Conservation (phyloP, 257 asterid genomes). For the Perilla frutescens region DNA sequence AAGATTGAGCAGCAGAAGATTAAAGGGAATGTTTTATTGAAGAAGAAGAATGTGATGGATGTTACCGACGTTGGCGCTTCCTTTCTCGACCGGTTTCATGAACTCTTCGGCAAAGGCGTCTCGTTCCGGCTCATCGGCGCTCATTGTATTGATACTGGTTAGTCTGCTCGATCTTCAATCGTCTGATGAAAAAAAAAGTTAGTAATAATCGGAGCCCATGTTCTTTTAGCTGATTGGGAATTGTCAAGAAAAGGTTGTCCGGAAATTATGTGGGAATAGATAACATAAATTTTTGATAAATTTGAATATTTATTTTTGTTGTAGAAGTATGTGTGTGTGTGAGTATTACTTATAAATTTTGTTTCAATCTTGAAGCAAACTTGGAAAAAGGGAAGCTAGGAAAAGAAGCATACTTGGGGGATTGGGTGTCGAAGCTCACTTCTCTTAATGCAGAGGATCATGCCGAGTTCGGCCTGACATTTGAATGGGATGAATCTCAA, state of each 20-base stretch:
- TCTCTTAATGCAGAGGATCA: conserved; percentile 64
- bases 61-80: conserved; percentile 55
- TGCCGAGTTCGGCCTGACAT: conserved; percentile 48
- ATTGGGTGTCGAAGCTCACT: conserved; percentile 65
- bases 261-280: too few relatives aligned
- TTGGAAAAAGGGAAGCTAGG: conserved; percentile 72
- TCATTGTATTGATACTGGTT: conserved; percentile 50
- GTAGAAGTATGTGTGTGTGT: too few relatives aligned
- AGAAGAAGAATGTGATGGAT: conserved; percentile 71
- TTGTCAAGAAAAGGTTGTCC: too few relatives aligned
- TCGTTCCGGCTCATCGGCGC: conserved; percentile 74
- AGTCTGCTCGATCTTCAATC: conserved; percentile 3
- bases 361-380: conserved; percentile 38
- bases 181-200: neutral
- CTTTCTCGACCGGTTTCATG: conserved; percentile 59
- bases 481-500: conserved; percentile 73
- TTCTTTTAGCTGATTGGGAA: too few relatives aligned
- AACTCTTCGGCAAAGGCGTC: conserved; percentile 64
- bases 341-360: too few relatives aligned
- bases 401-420: conserved; percentile 61
- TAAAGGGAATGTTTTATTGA: conserved; percentile 62
- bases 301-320: too few relatives aligned
- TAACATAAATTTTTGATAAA: too few relatives aligned
- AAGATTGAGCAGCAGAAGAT: conserved; percentile 43
- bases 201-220: too few relatives aligned